These are phyloP conservation scores for Ophiostoma australiae DNA, from an alignment of 2,329 filamentous ascomycete species.

Conservation along the genomic window DNA sequence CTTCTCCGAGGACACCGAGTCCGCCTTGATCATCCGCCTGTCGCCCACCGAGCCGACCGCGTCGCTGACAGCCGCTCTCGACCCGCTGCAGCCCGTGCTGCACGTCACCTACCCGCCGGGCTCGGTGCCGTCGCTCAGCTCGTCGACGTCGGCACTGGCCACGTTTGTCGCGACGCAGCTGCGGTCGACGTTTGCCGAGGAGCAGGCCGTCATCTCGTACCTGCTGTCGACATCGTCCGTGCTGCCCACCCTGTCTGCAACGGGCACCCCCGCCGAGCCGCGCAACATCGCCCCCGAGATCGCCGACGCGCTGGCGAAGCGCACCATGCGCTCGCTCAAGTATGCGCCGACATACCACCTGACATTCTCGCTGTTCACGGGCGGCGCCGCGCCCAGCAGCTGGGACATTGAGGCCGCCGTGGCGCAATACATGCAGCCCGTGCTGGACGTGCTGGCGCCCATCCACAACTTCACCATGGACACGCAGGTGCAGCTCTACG, in stretches of 20 bases:
- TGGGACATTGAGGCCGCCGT: constrained; percentile 89
- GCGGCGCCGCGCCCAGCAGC: constrained; percentile 68
- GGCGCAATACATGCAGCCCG: constrained; percentile 71
- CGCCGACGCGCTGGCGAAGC: constrained; percentile 56
- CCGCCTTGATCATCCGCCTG: constrained; percentile 65
- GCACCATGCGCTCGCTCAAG: constrained; percentile 79
- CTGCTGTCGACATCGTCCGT: constrained; percentile 59
- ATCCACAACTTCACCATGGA: constrained; percentile 96
- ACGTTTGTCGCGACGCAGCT: constrained; percentile 75
- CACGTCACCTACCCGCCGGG: constrained; percentile 72
- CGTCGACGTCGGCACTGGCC: constrained; percentile 67
- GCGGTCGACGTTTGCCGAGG: constrained; percentile 74
- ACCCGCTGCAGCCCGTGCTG: constrained; percentile 64
- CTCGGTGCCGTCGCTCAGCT: constrained; percentile 60
- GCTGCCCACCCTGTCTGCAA: constrained; percentile 33
- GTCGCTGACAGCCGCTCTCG: constrained; percentile 52
- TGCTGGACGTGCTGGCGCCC: constrained; percentile 70
- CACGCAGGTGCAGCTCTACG: constrained; percentile 92
- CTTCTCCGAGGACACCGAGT: constrained; percentile 19
- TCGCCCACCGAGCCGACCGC: constrained; percentile 59
- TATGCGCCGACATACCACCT: constrained; percentile 93
- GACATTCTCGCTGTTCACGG: constrained; percentile 91
- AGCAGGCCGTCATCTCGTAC: constrained; percentile 78
- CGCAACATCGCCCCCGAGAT: constrained; percentile 47
- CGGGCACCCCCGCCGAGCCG: constrained; percentile 30